A percentile compares a stretch with the other conserved stretches of the same genome.
These are phyloP conservation scores for Macrolepiota fuliginosa DNA, from an alignment of 768 basidiomycete species.

Conservation along the genomic window DNA sequence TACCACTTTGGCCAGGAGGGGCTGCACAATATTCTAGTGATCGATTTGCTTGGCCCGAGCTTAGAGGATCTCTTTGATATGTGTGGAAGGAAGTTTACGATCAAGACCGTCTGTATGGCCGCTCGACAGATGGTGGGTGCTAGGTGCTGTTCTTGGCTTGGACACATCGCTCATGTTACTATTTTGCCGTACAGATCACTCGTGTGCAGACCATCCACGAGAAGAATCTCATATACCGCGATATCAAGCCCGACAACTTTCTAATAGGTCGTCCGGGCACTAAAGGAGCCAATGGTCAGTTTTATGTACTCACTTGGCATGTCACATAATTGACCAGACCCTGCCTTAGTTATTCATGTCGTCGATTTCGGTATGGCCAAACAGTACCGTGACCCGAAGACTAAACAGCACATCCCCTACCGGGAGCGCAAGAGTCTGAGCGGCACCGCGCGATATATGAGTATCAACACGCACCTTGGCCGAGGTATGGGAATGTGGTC, in stretches of 20 bases:
- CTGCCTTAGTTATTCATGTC: conserved; percentile 74
- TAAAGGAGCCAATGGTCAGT: conserved; percentile 80
- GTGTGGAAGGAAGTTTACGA: conserved; percentile 96
- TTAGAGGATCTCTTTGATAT: conserved; percentile 98
- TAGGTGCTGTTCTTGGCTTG: conserved; percentile 1
- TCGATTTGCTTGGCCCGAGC: conserved; percentile 95
- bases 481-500: conserved; percentile 56
- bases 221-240: conserved; percentile 98
- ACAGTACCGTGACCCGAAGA: conserved; percentile 98
- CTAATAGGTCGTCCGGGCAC: conserved; percentile 92
- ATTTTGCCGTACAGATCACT: conserved; percentile 56
- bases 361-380: conserved; percentile 99
- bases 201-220: conserved; percentile 98
- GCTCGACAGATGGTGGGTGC: conserved; percentile 89
- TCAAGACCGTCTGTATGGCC: conserved; percentile 99
- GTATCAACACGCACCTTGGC: conserved; percentile 98
- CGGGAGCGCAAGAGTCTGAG: conserved; percentile 96
- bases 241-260: conserved; percentile 99
- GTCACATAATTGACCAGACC: conserved; percentile 10
- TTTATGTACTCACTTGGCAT: not conserved
- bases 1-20: conserved; percentile 99
- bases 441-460: conserved; percentile 99
- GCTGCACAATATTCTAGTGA: conserved; percentile 97
- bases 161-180: conserved; percentile 7
- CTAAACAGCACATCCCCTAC: conserved; percentile 99